A percentile compares a stretch with the other conserved stretches of the same genome.
phyloP scores from a whole-genome alignment of 306 rosid genomes.

The Senna tora region DNA sequence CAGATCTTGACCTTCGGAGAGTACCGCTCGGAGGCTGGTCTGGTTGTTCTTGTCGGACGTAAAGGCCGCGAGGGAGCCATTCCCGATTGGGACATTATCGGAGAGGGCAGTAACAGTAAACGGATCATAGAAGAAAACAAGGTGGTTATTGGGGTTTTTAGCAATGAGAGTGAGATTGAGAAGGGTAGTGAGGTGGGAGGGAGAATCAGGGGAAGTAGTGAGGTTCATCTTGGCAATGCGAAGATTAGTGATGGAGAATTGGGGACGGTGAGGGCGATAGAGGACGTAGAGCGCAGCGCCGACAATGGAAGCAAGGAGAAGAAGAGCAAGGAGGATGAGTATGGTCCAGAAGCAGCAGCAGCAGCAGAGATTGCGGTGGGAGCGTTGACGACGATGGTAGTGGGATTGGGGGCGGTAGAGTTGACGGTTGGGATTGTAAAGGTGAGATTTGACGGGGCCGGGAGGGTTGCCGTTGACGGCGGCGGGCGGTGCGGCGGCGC shows the following conservation, averaged over 20 bases:
- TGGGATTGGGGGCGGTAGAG: constrained; percentile 74
- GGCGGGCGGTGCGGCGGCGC: constrained; percentile 33
- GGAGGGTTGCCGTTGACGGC: constrained; percentile 48
- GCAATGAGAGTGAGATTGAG: constrained; percentile 77
- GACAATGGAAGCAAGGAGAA: constrained; percentile 72
- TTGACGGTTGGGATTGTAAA: constrained; percentile 60
- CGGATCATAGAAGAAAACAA: constrained; percentile 69
- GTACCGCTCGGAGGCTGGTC: constrained; percentile 58
- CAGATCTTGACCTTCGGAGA: constrained; percentile 59
- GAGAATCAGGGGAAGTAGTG: constrained; percentile 67
- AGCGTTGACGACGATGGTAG: constrained; percentile 66
- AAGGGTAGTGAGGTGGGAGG: constrained; percentile 68
- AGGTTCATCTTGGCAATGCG: constrained; percentile 82
- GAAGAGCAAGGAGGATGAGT: constrained; percentile 51
- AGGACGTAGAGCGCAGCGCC: constrained; percentile 80
- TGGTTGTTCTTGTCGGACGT: constrained; percentile 65
- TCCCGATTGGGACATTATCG: constrained; percentile 57
- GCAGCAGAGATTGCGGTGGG: constrained; percentile 74
- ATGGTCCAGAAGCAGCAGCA: constrained; percentile 96
- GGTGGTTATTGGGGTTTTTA: constrained; percentile 83
- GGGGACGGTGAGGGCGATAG: constrained; percentile 86
- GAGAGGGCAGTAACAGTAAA: constrained; percentile 55
- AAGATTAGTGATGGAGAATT: constrained; percentile 82
- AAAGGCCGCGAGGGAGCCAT: constrained; percentile 73
- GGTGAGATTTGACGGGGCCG: constrained; percentile 50